phyloP scores from a whole-genome alignment of 805 yeast genomes.

The Cyberlindnera galapagoensis region DNA sequence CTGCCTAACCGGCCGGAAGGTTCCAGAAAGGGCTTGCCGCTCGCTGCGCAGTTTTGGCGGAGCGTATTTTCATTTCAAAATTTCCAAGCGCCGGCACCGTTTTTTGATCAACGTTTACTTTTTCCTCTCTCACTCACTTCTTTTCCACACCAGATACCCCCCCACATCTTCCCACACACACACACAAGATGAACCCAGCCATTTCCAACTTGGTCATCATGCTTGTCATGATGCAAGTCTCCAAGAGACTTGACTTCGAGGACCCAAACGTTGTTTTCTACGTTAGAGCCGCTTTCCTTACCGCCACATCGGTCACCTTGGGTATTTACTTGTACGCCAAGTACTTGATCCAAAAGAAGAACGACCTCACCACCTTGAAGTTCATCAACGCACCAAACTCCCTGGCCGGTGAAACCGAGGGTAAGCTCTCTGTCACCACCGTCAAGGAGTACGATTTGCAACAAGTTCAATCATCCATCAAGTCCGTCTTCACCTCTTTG shows the following conservation, averaged over 20 bases:
- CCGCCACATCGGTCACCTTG: slow-evolving; percentile 61
- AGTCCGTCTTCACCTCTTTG: slow-evolving; percentile 77
- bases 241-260: slow-evolving; percentile 84
- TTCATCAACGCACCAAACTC: slow-evolving; percentile 82
- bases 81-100: too few relatives aligned
- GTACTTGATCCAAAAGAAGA: slow-evolving; percentile 57
- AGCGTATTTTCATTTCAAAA: too few relatives aligned
- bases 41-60: too few relatives aligned
- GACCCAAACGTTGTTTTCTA: slow-evolving; percentile 66
- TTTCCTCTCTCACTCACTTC: not conserved
- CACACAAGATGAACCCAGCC: slow-evolving; percentile 79
- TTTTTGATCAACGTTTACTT: too few relatives aligned
- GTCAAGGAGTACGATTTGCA: slow-evolving; percentile 90
- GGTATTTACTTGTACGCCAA: slow-evolving; percentile 62
- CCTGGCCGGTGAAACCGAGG: slow-evolving; percentile 67
- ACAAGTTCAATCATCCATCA: slow-evolving; percentile 75
- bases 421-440: slow-evolving; percentile 78
- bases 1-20: too few relatives aligned
- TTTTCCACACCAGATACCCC: not conserved
- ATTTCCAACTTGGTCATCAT: slow-evolving; percentile 79
- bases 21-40: too few relatives aligned
- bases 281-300: slow-evolving; percentile 66
- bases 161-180: not conserved
- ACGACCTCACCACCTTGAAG: slow-evolving; percentile 88
- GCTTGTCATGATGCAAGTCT: slow-evolving; percentile 95